These are phyloP conservation scores for Debaryomyces nepalensis DNA, from an alignment of 1,139 yeast species.

Conservation along the genomic window DNA sequence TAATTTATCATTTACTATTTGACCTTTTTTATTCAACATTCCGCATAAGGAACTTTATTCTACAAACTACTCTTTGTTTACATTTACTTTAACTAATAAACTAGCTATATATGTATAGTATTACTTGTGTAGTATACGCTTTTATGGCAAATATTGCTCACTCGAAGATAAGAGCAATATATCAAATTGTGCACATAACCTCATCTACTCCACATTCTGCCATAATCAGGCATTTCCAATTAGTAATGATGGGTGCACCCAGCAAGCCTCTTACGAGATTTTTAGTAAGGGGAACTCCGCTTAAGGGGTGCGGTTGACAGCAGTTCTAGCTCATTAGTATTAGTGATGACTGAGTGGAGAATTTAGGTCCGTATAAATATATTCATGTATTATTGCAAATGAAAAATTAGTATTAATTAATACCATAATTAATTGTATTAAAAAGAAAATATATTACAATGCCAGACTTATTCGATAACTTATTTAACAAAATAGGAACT, in stretches of 20 bases:
- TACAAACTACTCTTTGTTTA: slow-evolving; percentile 5
- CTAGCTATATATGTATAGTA: neutral
- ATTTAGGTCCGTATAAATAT: neutral
- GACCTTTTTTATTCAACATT: neutral
- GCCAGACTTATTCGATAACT: slow-evolving; percentile 52
- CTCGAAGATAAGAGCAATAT: slow-evolving; percentile 1
- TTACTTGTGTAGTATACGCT: neutral
- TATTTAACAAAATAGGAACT: slow-evolving; percentile 37
- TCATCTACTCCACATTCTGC: slow-evolving; percentile 1
- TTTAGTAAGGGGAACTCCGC: slow-evolving; percentile 5
- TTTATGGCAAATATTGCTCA: neutral
- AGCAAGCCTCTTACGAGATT: neutral
- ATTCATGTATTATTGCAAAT: neutral
- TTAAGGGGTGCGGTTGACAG: neutral
- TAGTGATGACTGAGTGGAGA: slow-evolving; percentile 6
- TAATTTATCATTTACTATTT: slow-evolving; percentile 1
- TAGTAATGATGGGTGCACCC: neutral
- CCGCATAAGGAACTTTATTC: slow-evolving; percentile 1
- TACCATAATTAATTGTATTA: neutral
- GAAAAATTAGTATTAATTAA: neutral
- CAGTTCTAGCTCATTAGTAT: neutral
- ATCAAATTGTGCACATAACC: slow-evolving; percentile 1
- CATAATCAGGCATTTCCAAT: neutral
- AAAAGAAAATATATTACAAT: slow-evolving; percentile 21
- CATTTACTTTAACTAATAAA: slow-evolving; percentile 1